Conservation (phyloP, 2,329 filamentous ascomycete genomes). For the Cytospora paraplurivora region DNA sequence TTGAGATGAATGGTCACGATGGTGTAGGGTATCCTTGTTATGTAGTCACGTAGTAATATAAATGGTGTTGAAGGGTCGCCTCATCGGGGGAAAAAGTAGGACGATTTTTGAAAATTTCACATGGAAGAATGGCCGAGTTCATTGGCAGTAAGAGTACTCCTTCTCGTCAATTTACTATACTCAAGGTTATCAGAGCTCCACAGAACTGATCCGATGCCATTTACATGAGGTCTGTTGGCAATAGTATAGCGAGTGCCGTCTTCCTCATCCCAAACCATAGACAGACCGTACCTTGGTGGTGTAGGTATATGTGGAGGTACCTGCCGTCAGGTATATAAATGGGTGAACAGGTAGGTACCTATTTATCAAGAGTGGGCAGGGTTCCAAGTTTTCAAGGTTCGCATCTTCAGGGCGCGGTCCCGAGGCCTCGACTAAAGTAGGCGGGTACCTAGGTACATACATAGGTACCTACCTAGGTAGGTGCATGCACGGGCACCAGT, state of each 20-base stretch:
- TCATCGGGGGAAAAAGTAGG: constrained; percentile 5
- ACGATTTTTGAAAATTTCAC: constrained; percentile 18
- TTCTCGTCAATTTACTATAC: not conserved
- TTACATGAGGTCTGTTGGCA: not conserved
- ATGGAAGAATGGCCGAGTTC: constrained; percentile 4
- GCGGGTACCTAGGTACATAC: too few species aligned
- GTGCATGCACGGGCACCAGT: too few species aligned
- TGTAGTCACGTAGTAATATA: not conserved
- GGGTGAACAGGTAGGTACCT: not conserved
- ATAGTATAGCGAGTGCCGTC: not conserved
- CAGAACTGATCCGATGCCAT: not conserved
- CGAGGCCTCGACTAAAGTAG: too few species aligned
- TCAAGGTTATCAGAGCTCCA: not conserved
- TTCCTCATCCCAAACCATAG: not conserved
- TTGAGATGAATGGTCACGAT: not conserved
- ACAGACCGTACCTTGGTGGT: too few species aligned
- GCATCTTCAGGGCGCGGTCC: too few species aligned
- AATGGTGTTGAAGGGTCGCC: not conserved
- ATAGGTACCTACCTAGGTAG: not conserved
- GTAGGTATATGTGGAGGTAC: too few species aligned
- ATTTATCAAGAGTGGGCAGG: not conserved
- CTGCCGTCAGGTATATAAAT: too few species aligned
- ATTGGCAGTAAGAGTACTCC: not conserved
- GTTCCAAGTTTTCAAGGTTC: too few species aligned
- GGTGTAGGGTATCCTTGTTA: not conserved